Base-by-base conservation (phyloP, 768 basidiomycete genomes). In the Collybia sp. region DNA sequence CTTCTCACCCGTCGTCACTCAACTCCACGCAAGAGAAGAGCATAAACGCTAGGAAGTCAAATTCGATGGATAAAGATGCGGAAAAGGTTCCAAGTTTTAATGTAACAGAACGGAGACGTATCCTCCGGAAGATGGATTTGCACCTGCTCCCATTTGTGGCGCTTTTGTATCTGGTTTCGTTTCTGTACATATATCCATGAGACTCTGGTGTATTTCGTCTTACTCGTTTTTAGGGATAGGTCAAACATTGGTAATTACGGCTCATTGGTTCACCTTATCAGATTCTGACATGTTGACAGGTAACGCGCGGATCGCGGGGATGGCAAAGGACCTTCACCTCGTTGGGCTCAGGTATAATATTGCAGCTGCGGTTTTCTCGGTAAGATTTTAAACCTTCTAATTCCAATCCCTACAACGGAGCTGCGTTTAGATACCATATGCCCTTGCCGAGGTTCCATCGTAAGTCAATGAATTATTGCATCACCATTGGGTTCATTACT, bases 131-230 rank as follows among this genome's bases (percentile, higher is more conserved):
- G 52, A 51, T 76, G 20, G 74, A 76, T 50, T 56, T 59, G 49
- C 71, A 75, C 48, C 52, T 76, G 15, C 51, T 76, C 40, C 72
- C 73, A 6, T 62, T 75, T 40, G 65, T 75, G 32, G 71, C 71
- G 5, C 45, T 72, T 32, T 54, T 76, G 10, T 75, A 73, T 46
- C 58, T 76, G 33, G 59, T 73, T 41, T 74, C 71, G 5, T 76
- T 75, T 53, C 54, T 76, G 70, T 74, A 49, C 61, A 72, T 66
- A 2, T 37, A 15, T 40, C 13, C 10, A 12, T 40, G 32, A 18
- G 44, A n/a, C n/a, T n/a, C n/a, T n/a, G 6, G 8, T 31, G 18
- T 32, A 13, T 45, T 35, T 10, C 32, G 12, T 3, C 39, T 13
- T 17, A 40, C 43, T 30, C 13, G 12, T 35, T 34, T 6, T 30